Conservation (phyloP, 2,329 filamentous ascomycete genomes). For the Fusarium continuum region DNA sequence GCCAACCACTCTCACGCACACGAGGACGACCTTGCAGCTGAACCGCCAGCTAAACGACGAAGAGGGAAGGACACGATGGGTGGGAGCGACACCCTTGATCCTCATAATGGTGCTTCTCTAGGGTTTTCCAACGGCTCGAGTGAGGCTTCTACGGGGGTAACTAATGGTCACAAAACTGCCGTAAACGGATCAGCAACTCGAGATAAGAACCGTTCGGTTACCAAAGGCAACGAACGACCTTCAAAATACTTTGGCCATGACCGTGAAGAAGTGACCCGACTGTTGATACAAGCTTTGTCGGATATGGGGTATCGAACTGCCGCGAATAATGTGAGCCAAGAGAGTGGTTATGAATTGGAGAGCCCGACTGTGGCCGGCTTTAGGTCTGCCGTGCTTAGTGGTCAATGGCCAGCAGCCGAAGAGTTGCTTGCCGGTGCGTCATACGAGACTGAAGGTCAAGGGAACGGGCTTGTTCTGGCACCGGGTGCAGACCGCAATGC, state of each 20-base stretch:
- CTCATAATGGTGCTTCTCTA: slow-evolving; percentile 64
- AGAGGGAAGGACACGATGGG: slow-evolving; percentile 71
- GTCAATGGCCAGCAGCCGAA: slow-evolving; percentile 88
- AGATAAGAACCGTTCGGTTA: slow-evolving; percentile 34
- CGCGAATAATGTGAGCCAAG: slow-evolving; percentile 76
- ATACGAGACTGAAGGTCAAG: slow-evolving; percentile 47
- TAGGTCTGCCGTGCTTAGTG: slow-evolving; percentile 78
- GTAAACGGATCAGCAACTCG: slow-evolving; percentile 64
- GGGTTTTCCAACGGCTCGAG: slow-evolving; percentile 55
- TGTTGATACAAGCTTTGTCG: slow-evolving; percentile 88
- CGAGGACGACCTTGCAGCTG: slow-evolving; percentile 22
- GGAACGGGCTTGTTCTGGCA: slow-evolving; percentile 75
- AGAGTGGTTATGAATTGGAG: slow-evolving; percentile 90
- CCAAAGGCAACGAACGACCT: slow-evolving; percentile 23
- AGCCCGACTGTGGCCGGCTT: slow-evolving; percentile 88
- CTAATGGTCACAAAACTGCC: slow-evolving; percentile 61
- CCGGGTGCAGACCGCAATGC: slow-evolving; percentile 77
- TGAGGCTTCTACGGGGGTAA: slow-evolving; percentile 42
- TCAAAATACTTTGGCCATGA: slow-evolving; percentile 81
- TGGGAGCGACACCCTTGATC: slow-evolving; percentile 60
- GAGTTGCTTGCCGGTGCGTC: slow-evolving; percentile 72
- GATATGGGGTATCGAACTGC: slow-evolving; percentile 88
- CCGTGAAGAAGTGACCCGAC: slow-evolving; percentile 89
- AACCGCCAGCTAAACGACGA: slow-evolving; percentile 58
- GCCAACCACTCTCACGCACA: slow-evolving; percentile 39